Evolutionary conservation across 306 rosid genomes (phyloP).

Genomic region (Glycine latifolia): DNA sequence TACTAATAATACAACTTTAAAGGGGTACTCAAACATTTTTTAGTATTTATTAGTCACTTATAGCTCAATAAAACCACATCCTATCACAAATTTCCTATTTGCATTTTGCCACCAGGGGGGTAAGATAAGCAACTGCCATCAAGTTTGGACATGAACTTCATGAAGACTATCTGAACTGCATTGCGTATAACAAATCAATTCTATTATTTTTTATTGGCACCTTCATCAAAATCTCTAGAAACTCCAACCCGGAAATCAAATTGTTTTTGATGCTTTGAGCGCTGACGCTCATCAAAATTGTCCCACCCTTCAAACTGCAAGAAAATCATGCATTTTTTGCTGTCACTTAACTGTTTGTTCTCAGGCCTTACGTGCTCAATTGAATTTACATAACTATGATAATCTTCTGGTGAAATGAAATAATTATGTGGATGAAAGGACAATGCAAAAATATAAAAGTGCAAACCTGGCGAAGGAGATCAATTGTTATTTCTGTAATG

Average conservation of each 20-base stretch:
- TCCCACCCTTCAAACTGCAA: conserved; percentile 94
- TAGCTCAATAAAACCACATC: conserved; percentile 1
- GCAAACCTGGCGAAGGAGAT: conserved; percentile 83
- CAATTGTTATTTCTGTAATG: conserved; percentile 84
- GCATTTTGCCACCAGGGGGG: background rate
- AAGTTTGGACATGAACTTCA: conserved; percentile 10
- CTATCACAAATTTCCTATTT: conserved; percentile 16
- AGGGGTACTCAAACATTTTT: background rate
- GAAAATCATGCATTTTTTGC: conserved; percentile 10
- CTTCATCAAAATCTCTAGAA: conserved; percentile 86
- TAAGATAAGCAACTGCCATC: background rate
- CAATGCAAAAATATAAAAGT: conserved; percentile 1
- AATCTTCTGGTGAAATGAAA: conserved; percentile 11
- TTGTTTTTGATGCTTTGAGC: conserved; percentile 85
- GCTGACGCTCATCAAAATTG: conserved; percentile 77
- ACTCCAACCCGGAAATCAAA: conserved; percentile 79
- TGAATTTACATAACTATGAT: conserved; percentile 29
- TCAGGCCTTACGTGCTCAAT: conserved; percentile 6
- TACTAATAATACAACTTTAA: background rate
- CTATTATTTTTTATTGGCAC: conserved; percentile 81
- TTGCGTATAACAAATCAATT: background rate
- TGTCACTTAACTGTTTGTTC: conserved; percentile 18
- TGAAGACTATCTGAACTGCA: conserved; percentile 11
- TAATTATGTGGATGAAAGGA: background rate
- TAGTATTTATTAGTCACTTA: background rate